Evolutionary conservation across 1,139 yeast species (phyloP).

Genomic region (Arxiozyma slooffiae): DNA sequence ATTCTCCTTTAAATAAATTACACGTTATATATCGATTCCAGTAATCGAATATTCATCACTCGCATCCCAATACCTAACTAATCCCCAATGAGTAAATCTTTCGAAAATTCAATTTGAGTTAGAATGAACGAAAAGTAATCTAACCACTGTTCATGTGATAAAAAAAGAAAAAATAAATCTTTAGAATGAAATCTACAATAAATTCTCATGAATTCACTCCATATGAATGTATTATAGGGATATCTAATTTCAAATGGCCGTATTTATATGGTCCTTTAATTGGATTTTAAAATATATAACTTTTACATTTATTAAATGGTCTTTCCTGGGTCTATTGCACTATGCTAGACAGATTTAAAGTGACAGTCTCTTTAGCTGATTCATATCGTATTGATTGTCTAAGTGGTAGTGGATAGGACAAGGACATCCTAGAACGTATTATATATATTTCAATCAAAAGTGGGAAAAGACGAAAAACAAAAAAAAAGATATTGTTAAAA

Average conservation of each 20-base stretch:
- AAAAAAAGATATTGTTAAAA: no score
- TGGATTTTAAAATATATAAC: conserved; percentile 77
- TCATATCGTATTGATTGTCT: no score
- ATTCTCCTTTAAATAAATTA: conserved; percentile 51
- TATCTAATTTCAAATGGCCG: conserved; percentile 62
- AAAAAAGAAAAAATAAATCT: conserved; percentile 87
- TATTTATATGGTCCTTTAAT: conserved; percentile 56
- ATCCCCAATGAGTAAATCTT: conserved; percentile 71
- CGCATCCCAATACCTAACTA: conserved; percentile 71
- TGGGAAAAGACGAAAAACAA: no score
- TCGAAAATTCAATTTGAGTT: conserved; percentile 91
- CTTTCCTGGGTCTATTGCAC: no score
- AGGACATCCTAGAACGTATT: no score
- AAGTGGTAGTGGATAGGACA: no score
- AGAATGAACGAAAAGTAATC: conserved; percentile 90
- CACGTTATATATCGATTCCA: conserved; percentile 82
- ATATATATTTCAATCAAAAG: no score
- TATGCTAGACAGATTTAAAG: no score
- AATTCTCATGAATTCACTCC: conserved; percentile 62
- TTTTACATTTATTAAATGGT: conserved; percentile 68
- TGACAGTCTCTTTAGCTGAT: no score
- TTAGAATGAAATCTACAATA: conserved; percentile 73
- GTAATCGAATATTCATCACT: conserved; percentile 73
- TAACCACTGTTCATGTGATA: conserved; percentile 85
- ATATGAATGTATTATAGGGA: conserved; percentile 66